Percentiles rank a stretch among this genome's conserved stretches.
Conservation (phyloP, 1,284 basidiomycete species). For the Ganoderma lingzhi region DNA sequence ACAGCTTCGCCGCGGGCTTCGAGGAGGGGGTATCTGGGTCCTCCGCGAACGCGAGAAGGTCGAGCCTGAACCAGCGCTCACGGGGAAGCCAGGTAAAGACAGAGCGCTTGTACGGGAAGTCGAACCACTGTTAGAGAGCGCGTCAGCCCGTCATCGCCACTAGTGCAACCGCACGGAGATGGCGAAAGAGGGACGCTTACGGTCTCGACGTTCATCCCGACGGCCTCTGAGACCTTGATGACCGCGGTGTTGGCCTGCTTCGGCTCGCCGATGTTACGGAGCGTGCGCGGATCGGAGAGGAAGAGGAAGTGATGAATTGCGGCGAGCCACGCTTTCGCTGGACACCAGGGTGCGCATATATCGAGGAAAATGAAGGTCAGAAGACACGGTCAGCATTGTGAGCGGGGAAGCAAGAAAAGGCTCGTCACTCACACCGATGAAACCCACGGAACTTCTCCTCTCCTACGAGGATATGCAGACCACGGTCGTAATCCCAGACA, state of each 20-base stretch:
- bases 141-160: background rate
- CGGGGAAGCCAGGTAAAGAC: constrained; percentile 36
- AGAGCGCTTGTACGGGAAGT: constrained; percentile 47
- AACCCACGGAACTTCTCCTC: constrained; percentile 57
- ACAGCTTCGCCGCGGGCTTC: constrained; percentile 8
- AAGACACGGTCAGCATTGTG: background rate
- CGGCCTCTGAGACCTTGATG: constrained; percentile 37
- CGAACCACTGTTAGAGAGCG: constrained; percentile 39
- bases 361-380: constrained; percentile 4
- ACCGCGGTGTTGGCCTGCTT: constrained; percentile 47
- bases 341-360: background rate
- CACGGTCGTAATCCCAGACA: constrained; percentile 58
- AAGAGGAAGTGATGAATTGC: constrained; percentile 58
- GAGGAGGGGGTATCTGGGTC: constrained; percentile 12
- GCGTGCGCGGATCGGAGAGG: constrained; percentile 56
- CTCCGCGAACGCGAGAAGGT: constrained; percentile 34
- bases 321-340: constrained; percentile 56
- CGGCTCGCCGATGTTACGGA: constrained; percentile 57
- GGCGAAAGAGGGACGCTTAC: constrained; percentile 17
- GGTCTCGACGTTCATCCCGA: constrained; percentile 32
- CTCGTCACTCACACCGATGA: constrained; percentile 45
- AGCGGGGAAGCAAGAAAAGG: no score
- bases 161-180: no score
- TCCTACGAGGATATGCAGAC: constrained; percentile 57
- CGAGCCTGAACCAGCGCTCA: constrained; percentile 43